Percentiles rank a stretch among this genome's conserved stretches.
Evolutionary conservation across 164 flowering plant species (phyloP).

Genomic region (Euptelea pleiosperma): DNA sequence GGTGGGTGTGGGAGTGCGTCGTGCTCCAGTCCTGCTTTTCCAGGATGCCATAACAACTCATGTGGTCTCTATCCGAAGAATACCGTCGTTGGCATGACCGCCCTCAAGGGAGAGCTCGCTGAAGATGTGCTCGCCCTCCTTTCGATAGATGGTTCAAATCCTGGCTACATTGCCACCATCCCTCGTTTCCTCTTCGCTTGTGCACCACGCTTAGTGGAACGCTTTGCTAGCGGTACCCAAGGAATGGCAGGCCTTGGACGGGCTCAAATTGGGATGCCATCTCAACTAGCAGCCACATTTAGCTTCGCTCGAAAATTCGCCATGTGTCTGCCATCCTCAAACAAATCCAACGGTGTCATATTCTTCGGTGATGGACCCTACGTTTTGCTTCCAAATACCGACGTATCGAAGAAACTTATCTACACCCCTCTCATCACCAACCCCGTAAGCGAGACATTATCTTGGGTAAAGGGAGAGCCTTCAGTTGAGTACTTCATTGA

Average conservation of each 20-base stretch:
- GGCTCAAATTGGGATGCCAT: conserved; percentile 22
- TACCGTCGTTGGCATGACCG: conserved; percentile 18
- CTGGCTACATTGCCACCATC: conserved; percentile 11
- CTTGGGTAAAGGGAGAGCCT: too few relatives aligned
- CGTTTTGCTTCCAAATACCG: conserved; percentile 12
- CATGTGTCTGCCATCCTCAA: conserved; percentile 23
- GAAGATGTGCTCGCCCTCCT: conserved; percentile 22
- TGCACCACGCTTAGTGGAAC: conserved; percentile 18
- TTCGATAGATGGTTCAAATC: conserved; percentile 25
- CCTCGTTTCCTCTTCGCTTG: conserved; percentile 24
- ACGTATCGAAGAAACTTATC: conserved; percentile 12
- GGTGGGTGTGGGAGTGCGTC: conserved; percentile 9
- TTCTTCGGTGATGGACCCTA: conserved; percentile 36
- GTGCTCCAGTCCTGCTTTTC: too few relatives aligned
- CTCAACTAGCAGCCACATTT: conserved; percentile 24
- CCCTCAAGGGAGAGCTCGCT: conserved; percentile 29
- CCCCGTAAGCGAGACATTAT: too few relatives aligned
- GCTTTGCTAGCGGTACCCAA: conserved; percentile 25
- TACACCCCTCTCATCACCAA: conserved; percentile 33
- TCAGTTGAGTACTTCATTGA: conserved; percentile 23
- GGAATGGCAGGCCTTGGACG: conserved; percentile 39
- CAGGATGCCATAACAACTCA: conserved; percentile 29
- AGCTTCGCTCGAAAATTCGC: conserved; percentile 27
- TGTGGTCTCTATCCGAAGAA: conserved; percentile 23
- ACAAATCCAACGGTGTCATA: conserved; percentile 20